These are phyloP conservation scores for Phytophthora capsici DNA, from an alignment of 352 stramenopile species.

Conservation along the genomic window DNA sequence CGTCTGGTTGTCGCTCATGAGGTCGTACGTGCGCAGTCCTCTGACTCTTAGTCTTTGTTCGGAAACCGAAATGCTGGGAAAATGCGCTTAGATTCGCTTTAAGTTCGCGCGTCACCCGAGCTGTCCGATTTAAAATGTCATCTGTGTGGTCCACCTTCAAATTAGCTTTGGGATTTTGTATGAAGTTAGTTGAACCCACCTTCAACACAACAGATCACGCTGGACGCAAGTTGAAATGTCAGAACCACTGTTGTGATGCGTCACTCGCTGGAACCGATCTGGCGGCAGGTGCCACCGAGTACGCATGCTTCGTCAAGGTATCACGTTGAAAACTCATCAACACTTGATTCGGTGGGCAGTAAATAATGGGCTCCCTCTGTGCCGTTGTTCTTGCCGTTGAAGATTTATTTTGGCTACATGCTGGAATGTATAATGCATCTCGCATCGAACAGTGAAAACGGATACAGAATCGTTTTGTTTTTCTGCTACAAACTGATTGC, in stretches of 20 bases:
- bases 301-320: not conserved
- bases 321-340: not conserved
- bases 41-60: constrained; percentile 23
- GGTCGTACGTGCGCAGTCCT: constrained; percentile 4
- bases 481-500: not conserved
- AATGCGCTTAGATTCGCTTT: constrained; percentile 6
- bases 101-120: not conserved
- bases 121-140: not conserved
- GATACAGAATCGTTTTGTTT: too few species aligned
- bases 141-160: constrained; percentile 3
- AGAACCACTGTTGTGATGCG: not conserved
- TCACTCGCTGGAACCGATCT: constrained; percentile 10
- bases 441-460: too few species aligned
- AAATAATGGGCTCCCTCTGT: too few species aligned
- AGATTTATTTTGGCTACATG: too few species aligned
- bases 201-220: not conserved
- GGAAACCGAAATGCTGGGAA: constrained; percentile 26
- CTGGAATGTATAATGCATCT: too few species aligned
- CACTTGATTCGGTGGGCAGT: too few species aligned
- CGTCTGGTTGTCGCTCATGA: constrained; percentile 25
- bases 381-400: too few species aligned
- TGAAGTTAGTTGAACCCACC: constrained; percentile 4
- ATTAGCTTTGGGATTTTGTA: constrained; percentile 2
- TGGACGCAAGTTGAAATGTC: not conserved
- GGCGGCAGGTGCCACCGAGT: not conserved